These are phyloP conservation scores for Termitomyces sp. DNA, from an alignment of 768 basidiomycete species.

Conservation along the genomic window DNA sequence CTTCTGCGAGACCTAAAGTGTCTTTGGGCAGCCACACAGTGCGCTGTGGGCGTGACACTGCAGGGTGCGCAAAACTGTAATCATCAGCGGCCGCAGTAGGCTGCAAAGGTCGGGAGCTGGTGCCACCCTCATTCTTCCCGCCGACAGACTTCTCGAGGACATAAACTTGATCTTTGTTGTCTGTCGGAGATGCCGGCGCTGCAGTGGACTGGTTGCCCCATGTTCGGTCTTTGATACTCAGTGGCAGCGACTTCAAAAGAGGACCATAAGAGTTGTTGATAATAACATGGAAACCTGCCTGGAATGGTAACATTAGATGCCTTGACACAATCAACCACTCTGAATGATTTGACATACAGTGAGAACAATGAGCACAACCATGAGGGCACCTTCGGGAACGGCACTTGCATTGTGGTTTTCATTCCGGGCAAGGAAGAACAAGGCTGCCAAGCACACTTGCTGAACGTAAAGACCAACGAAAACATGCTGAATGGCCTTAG, in stretches of 20 bases:
- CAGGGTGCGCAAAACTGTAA: conserved; percentile 87
- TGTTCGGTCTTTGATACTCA: conserved; percentile 71
- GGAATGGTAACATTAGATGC: background rate
- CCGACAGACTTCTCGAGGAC: background rate
- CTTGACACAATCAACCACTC: background rate
- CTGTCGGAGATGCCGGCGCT: background rate
- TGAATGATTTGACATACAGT: conserved; percentile 51
- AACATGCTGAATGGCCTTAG: conserved; percentile 87
- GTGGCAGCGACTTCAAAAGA: conserved; percentile 68
- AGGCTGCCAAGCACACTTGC: conserved; percentile 33
- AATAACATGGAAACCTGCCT: conserved; percentile 70
- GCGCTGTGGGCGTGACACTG: conserved; percentile 65
- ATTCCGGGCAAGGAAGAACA: conserved; percentile 75
- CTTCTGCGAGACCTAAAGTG: conserved; percentile 52
- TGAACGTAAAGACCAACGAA: conserved; percentile 94
- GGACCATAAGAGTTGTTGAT: conserved; percentile 80
- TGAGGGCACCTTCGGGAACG: conserved; percentile 71
- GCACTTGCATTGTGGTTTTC: conserved; percentile 48
- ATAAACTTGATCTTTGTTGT: background rate
- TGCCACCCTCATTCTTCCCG: conserved; percentile 4
- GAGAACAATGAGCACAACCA: conserved; percentile 78
- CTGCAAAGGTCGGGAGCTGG: background rate
- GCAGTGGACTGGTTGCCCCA: conserved; percentile 23
- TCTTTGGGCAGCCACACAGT: conserved; percentile 86
- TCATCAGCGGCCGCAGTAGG: conserved; percentile 24